Evolutionary conservation across 805 yeast species (phyloP).

Genomic region (Tetrapisispora taiwanensis): DNA sequence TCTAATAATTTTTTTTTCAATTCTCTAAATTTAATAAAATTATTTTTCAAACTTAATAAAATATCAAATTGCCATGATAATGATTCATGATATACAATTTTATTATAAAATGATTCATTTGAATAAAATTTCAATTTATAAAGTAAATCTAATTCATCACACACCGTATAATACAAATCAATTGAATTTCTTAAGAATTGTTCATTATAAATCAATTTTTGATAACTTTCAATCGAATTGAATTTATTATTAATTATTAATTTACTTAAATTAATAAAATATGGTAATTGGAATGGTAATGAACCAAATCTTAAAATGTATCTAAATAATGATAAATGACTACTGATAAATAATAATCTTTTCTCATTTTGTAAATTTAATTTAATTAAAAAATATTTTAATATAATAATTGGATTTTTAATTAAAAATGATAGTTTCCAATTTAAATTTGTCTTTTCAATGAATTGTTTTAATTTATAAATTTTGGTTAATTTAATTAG

Average conservation of each 20-base stretch:
- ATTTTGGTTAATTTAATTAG: conserved; percentile 33
- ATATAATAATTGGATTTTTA: conserved; percentile 12
- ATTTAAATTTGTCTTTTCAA: neutral
- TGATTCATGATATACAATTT: conserved; percentile 49
- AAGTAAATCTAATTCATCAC: conserved; percentile 52
- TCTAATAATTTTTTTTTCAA: conserved; percentile 7
- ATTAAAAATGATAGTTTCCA: conserved; percentile 2
- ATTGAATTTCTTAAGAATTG: conserved; percentile 41
- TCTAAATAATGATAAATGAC: conserved; percentile 45
- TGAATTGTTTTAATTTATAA: conserved; percentile 14
- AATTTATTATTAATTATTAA: neutral
- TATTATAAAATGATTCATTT: conserved; percentile 17
- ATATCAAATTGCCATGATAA: conserved; percentile 64
- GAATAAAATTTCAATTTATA: conserved; percentile 36
- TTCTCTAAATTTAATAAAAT: conserved; percentile 32
- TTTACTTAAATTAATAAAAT: conserved; percentile 29
- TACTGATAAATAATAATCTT: conserved; percentile 34
- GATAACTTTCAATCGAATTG: conserved; percentile 9
- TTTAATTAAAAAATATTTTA: conserved; percentile 10
- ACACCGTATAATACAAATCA: conserved; percentile 51
- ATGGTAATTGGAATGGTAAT: conserved; percentile 47
- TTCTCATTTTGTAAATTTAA: conserved; percentile 8
- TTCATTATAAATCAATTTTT: conserved; percentile 33
- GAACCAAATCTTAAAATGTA: conserved; percentile 63
- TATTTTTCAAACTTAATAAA: conserved; percentile 44